Percentiles rank a stretch among this genome's conserved stretches.
Conservation (phyloP, 805 yeast genomes). For the Candida ortonii region DNA sequence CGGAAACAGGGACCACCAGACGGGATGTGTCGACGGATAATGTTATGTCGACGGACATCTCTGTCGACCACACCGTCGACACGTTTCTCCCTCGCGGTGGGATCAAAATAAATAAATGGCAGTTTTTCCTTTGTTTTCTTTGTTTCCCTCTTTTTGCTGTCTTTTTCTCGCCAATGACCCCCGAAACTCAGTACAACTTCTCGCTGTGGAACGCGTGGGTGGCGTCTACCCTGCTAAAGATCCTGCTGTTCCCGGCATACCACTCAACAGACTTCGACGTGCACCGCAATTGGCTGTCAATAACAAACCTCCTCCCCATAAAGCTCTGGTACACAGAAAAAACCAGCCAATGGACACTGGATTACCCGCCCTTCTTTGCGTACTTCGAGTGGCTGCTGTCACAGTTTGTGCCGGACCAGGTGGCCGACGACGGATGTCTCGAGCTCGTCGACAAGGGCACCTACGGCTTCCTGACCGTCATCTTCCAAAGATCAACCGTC, state of each 20-base stretch:
- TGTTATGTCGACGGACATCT: too few species aligned
- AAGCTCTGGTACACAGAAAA: slow-evolving; percentile 78
- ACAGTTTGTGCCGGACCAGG: slow-evolving; percentile 62
- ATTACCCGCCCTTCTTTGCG: slow-evolving; percentile 97
- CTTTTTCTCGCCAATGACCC: slow-evolving; percentile 1
- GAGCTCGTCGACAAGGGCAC: slow-evolving; percentile 61
- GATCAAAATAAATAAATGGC: too few species aligned
- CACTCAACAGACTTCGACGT: slow-evolving; percentile 97
- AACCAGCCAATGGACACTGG: slow-evolving; percentile 88
- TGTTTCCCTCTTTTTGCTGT: not conserved
- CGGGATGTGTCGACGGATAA: too few species aligned
- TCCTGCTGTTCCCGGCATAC: slow-evolving; percentile 72
- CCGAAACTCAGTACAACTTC: slow-evolving; percentile 32
- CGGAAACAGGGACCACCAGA: too few species aligned
- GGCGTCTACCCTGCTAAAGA: slow-evolving; percentile 56
- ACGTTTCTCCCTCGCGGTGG: too few species aligned
- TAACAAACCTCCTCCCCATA: slow-evolving; percentile 73
- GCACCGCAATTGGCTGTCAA: slow-evolving; percentile 95
- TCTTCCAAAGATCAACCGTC: slow-evolving; percentile 81
- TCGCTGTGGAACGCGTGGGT: slow-evolving; percentile 68
- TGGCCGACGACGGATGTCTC: slow-evolving; percentile 72
- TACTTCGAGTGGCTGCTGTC: slow-evolving; percentile 85
- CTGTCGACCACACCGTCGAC: too few species aligned
- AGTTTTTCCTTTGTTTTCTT: too few species aligned
- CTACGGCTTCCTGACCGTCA: slow-evolving; percentile 75